These are phyloP conservation scores for Colletotrichum neosansevieriae DNA, from an alignment of 2,329 filamentous ascomycete genomes.

Conservation along the genomic window DNA sequence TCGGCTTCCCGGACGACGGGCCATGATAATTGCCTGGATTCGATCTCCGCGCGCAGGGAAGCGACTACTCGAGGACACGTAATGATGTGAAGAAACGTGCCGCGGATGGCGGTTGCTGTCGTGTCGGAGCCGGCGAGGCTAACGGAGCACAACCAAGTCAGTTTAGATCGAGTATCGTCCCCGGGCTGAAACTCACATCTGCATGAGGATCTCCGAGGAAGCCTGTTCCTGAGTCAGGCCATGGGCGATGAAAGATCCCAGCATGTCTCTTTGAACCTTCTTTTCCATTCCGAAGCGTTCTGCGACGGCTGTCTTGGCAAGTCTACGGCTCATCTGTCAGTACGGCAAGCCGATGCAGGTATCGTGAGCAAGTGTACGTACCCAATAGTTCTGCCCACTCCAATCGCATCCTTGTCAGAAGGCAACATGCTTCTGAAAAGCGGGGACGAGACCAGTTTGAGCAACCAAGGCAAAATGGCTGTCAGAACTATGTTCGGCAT, in stretches of 20 bases:
- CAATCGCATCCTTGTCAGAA: constrained; percentile 52
- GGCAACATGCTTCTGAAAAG: constrained; percentile 57
- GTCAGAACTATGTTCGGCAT: constrained; percentile 59
- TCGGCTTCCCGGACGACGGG: constrained; percentile 49
- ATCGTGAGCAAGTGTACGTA: constrained; percentile 43
- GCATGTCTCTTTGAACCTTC: constrained; percentile 63
- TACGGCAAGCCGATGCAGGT: too few species aligned
- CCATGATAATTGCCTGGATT: constrained; percentile 41
- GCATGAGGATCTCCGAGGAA: constrained; percentile 58
- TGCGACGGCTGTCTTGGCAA: constrained; percentile 59
- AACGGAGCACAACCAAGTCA: not conserved
- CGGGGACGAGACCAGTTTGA: constrained; percentile 54
- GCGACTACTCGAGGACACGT: constrained; percentile 60
- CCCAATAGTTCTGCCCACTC: constrained; percentile 59
- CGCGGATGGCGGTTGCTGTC: constrained; percentile 66
- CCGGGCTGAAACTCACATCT: constrained; percentile 54
- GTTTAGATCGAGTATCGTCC: not conserved
- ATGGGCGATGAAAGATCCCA: constrained; percentile 57
- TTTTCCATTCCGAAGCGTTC: constrained; percentile 59
- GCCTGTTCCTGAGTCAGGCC: constrained; percentile 53
- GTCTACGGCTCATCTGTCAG: constrained; percentile 38
- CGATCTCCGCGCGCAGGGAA: constrained; percentile 60
- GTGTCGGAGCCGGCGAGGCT: constrained; percentile 69
- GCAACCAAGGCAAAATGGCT: constrained; percentile 55
- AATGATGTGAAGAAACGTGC: constrained; percentile 66